Evolutionary conservation across 169 alveolate genomes (phyloP), one percentile per base, ranked within the genome.

Genomic region (Plasmodium falciparum): DNA sequence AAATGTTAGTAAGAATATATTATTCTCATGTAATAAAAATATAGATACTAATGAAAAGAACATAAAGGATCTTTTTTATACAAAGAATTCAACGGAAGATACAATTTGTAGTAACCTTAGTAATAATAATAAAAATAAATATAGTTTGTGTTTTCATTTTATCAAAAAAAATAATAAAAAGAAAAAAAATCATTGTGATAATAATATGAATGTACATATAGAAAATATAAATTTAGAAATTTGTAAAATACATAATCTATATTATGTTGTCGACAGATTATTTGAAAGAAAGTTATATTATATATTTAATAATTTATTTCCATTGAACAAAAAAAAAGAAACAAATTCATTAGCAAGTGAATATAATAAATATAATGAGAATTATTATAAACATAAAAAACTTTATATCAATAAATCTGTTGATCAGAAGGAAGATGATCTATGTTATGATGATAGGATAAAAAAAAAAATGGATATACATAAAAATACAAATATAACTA

Each of bases 141-240:
- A 56, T 56, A 12, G 65, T 56, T 56, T 56, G 22, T 56, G 17
- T n/a, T 43, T 72, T 45, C 67, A 65, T 0, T 72, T 12, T 61
- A 49, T 3, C 47, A 72, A 29, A 5, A 72, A 72, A 72, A 12
- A 12, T 52, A 72, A 59, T 72, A 72, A n/a, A 72, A 61, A 39
- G 6, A 39, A 47, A 72, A 61, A 39, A 5, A 39, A 47, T 50
- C 1, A 49, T n/a, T 11, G 1, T 24, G 7, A 49, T 29, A 13
- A 12, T 22, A 47, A 5, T 13, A 58, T 73, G n/a, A 45, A 45
- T 33, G 6, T 73, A 17, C 3, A 73, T 2, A 33, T 73, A 54
- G 71, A 73, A 62, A 54, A 45, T 54, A 7, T 73, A 24, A 52
- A 33, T 29, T 39, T 73, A 39, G 24, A 24, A 2, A 13, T 73